Evolutionary conservation across 768 basidiomycete genomes (phyloP).

Genomic region (Podaxis sp.): DNA sequence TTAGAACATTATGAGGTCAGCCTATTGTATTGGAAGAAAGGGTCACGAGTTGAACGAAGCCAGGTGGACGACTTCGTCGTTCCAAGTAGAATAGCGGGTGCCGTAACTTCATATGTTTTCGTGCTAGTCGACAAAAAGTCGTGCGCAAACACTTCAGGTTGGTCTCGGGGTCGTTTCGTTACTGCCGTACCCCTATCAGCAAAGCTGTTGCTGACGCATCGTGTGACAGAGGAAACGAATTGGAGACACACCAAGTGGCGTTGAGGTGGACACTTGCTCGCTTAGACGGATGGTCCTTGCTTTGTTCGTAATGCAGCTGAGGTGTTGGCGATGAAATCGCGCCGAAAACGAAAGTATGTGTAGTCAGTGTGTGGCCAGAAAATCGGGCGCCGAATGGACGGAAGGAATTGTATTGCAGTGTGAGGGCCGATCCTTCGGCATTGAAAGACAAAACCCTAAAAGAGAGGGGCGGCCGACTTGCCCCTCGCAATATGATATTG

Average conservation of each 20-base stretch:
- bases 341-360: not conserved
- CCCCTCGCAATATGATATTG: slow-evolving; percentile 4
- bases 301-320: too few species aligned
- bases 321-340: not conserved
- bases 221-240: not conserved
- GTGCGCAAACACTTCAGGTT: not conserved
- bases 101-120: not conserved
- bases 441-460: not conserved
- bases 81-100: not conserved
- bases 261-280: not conserved
- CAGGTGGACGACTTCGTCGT: not conserved
- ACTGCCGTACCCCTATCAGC: not conserved
- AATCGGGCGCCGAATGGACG: not conserved
- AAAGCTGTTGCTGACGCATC: not conserved
- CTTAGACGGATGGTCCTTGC: too few species aligned
- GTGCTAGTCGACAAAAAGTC: not conserved
- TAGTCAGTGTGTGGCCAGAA: not conserved
- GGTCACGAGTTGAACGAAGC: not conserved
- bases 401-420: not conserved
- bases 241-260: not conserved
- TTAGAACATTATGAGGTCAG: not conserved
- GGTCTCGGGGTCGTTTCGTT: not conserved
- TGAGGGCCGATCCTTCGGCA: not conserved
- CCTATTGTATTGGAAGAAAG: not conserved
- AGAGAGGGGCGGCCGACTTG: not conserved